phyloP scores from a whole-genome alignment of 2,329 filamentous ascomycete genomes.

The Diaporthe caulivora region DNA sequence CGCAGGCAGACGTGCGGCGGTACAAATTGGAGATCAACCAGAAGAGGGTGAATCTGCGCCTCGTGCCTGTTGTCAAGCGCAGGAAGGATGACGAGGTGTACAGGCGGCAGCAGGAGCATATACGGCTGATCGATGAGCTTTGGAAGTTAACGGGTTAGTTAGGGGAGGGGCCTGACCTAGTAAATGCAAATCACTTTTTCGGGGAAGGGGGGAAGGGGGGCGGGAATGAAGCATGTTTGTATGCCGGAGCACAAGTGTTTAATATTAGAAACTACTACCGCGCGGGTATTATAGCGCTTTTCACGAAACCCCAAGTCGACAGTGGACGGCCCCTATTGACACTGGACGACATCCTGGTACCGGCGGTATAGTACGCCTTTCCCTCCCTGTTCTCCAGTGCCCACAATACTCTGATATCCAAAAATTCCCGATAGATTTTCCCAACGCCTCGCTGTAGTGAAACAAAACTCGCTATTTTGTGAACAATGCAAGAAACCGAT shows the following conservation, averaged over 20 bases:
- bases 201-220: too few relatives aligned
- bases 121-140: background rate
- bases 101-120: background rate
- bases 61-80: background rate
- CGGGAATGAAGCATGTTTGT: background rate
- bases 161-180: background rate
- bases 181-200: too few relatives aligned
- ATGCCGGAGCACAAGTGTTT: constrained; percentile 16
- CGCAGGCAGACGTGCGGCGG: background rate
- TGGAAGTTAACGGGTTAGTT: background rate
- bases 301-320: background rate
- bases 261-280: constrained; percentile 28
- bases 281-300: constrained; percentile 8
- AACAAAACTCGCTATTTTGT: constrained; percentile 31
- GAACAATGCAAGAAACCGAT: constrained; percentile 23
- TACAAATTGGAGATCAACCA: constrained; percentile 11
- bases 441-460: constrained; percentile 40
- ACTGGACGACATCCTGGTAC: background rate
- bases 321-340: background rate
- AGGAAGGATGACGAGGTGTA: too few relatives aligned
- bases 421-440: constrained; percentile 15
- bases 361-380: background rate
- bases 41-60: background rate
- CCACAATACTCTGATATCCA: background rate
- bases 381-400: background rate